These are phyloP conservation scores for Leishmania mexicana DNA, from an alignment of 208 protist species.

Conservation along the genomic window DNA sequence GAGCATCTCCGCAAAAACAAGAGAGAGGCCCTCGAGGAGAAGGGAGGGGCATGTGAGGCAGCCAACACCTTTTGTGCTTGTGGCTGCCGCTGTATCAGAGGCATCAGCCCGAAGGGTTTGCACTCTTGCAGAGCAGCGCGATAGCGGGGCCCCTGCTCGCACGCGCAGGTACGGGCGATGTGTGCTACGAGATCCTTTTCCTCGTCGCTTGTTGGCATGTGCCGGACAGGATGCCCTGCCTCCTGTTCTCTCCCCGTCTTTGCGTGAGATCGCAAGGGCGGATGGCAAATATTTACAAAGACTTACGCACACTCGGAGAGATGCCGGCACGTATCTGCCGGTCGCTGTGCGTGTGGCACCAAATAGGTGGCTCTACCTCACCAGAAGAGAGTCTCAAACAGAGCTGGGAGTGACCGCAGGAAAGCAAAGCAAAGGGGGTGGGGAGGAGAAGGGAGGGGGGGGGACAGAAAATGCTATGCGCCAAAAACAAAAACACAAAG, in stretches of 20 bases:
- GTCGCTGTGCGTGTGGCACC: not conserved
- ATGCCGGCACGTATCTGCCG: not conserved
- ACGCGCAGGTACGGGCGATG: not conserved
- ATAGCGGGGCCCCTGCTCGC: not conserved
- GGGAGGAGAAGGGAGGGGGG: not conserved
- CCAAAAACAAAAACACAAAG: not conserved
- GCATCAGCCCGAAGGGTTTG: too few species aligned
- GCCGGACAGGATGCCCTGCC: not conserved
- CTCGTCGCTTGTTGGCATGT: not conserved
- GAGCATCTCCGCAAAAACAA: not conserved
- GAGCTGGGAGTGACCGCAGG: not conserved
- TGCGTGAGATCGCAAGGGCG: not conserved
- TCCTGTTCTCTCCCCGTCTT: not conserved
- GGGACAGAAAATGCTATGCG: not conserved
- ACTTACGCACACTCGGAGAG: not conserved
- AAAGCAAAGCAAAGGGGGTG: not conserved
- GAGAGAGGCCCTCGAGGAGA: not conserved
- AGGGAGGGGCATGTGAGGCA: not conserved
- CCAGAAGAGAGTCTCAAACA: not conserved
- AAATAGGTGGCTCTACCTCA: not conserved
- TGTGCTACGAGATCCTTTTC: not conserved
- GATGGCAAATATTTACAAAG: not conserved
- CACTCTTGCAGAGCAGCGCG: not conserved
- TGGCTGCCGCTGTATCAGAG: not conserved
- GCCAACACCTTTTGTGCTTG: not conserved